Evolutionary conservation across 169 alveolate genomes (phyloP).

Genomic region (Amoebophrya sp.): DNA sequence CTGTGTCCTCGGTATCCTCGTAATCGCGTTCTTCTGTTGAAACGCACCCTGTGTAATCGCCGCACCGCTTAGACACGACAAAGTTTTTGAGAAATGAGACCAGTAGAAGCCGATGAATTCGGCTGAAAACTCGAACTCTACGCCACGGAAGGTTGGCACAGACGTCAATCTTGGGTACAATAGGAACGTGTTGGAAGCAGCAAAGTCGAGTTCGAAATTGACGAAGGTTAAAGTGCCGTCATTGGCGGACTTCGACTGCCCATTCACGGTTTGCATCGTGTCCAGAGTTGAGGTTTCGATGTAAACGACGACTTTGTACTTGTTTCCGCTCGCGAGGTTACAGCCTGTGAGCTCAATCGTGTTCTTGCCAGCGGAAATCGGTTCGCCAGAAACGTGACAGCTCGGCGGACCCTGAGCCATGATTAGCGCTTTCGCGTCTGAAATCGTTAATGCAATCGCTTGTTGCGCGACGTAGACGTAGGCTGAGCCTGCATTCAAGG

Average conservation of each 20-base stretch:
- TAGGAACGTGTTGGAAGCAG: background rate
- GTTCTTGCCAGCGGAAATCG: background rate
- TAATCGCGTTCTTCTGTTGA: conserved; percentile 2
- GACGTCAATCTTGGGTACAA: background rate
- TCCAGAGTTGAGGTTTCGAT: background rate
- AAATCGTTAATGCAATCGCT: background rate
- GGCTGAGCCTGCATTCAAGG: background rate
- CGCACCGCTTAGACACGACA: background rate
- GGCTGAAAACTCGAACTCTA: background rate
- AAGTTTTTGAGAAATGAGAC: background rate
- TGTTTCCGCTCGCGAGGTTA: background rate
- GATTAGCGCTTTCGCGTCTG: background rate
- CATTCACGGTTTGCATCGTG: background rate
- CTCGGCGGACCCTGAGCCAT: conserved; percentile 9
- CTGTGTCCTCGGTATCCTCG: background rate
- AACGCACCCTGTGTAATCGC: background rate
- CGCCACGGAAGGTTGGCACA: background rate
- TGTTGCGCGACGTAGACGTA: conserved; percentile 12
- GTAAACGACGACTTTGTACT: conserved; percentile 10
- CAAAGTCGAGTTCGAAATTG: background rate
- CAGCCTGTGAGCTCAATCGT: background rate
- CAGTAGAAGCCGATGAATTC: background rate
- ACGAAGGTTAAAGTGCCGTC: background rate
- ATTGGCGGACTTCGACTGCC: background rate
- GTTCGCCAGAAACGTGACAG: background rate